A percentile compares a stretch with the other conserved stretches of the same genome.
Conservation (phyloP, 306 rosid species). For the Cucurbita maxima region DNA sequence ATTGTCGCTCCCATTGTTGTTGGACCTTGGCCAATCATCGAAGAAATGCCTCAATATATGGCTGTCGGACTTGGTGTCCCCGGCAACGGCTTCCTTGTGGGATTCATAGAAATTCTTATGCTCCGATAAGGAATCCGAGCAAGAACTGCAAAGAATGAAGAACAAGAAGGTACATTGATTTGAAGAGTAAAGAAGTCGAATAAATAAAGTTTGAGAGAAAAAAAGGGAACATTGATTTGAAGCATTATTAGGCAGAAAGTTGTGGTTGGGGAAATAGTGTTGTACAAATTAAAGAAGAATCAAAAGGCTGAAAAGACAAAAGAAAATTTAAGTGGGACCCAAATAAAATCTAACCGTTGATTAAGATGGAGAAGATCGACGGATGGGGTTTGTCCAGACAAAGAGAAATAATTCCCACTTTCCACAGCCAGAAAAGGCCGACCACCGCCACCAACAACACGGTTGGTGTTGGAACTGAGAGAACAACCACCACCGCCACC, state of each 20-base stretch:
- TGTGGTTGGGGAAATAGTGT: slow-evolving; percentile 1
- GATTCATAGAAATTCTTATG: slow-evolving; percentile 19
- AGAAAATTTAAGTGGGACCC: not conserved
- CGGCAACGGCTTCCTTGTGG: slow-evolving; percentile 21
- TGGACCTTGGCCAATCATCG: slow-evolving; percentile 86
- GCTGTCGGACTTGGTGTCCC: slow-evolving; percentile 40
- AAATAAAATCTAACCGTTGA: slow-evolving; percentile 33
- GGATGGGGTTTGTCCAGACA: slow-evolving; percentile 43
- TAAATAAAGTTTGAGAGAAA: not conserved
- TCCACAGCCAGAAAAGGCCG: slow-evolving; percentile 18
- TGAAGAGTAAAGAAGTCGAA: not conserved
- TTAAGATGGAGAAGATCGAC: slow-evolving; percentile 40
- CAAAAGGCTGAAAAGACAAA: slow-evolving; percentile 5
- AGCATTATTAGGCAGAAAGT: not conserved
- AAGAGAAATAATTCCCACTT: slow-evolving; percentile 12
- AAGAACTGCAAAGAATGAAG: slow-evolving; percentile 11
- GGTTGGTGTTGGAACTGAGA: slow-evolving; percentile 14
- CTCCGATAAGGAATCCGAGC: slow-evolving; percentile 32
- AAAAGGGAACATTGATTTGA: not conserved
- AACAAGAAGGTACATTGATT: too few relatives aligned
- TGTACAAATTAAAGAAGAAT: not conserved
- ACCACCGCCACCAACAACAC: slow-evolving; percentile 18
- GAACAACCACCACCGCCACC: slow-evolving; percentile 13
- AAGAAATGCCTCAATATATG: slow-evolving; percentile 74
- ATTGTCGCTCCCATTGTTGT: slow-evolving; percentile 21